Conservation (phyloP, 2,329 filamentous ascomycete species). For the Ceratocystis ficicola region DNA sequence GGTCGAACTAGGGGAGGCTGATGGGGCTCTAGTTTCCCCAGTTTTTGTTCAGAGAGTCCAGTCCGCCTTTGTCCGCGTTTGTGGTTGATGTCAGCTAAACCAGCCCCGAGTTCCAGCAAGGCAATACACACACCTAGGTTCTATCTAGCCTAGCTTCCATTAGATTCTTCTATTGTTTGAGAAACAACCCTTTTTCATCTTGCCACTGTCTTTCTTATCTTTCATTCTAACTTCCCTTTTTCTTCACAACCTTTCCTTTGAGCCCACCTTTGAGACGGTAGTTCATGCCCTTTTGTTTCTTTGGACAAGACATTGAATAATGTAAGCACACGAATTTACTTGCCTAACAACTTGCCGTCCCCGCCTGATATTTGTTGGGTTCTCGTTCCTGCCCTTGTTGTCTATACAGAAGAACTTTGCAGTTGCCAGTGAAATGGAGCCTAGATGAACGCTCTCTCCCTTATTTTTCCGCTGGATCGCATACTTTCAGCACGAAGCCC, state of each 20-base stretch:
- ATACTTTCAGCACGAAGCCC: not conserved
- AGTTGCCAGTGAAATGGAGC: not conserved
- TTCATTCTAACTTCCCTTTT: constrained; percentile 4
- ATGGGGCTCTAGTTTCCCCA: not conserved
- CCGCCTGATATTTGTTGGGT: constrained; percentile 6
- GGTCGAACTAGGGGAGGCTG: not conserved
- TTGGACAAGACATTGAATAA: not conserved
- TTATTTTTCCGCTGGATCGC: not conserved
- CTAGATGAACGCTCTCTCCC: not conserved
- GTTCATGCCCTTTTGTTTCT: not conserved
- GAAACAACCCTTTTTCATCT: constrained; percentile 3
- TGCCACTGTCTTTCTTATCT: not conserved
- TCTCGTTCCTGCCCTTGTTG: constrained; percentile 1
- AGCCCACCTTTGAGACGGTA: not conserved
- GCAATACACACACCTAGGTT: not conserved
- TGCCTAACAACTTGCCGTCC: not conserved
- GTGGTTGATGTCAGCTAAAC: not conserved
- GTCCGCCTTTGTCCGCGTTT: not conserved
- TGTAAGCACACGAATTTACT: constrained; percentile 12
- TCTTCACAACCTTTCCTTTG: constrained; percentile 6
- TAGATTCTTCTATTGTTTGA: not conserved
- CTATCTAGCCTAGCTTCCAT: constrained; percentile 4
- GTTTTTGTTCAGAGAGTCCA: not conserved
- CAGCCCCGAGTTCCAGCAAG: not conserved
- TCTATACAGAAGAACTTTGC: not conserved